Base-by-base conservation (phyloP, 2,329 filamentous ascomycete genomes). In the Endoconidiophora polonica region DNA sequence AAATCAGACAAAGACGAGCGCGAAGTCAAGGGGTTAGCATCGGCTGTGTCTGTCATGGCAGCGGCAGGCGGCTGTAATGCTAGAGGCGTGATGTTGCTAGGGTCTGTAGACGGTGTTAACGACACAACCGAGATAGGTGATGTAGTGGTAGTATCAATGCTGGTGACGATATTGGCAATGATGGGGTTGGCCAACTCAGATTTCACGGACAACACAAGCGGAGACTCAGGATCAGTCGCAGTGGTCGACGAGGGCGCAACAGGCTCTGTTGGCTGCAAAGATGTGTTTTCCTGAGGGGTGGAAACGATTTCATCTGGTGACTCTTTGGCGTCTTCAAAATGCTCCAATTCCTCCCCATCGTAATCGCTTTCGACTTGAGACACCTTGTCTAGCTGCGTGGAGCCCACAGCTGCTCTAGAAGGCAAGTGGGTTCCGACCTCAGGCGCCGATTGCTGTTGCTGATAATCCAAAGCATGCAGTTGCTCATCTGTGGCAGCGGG, bases 1-100 rank as follows among this genome's bases (percentile, higher is more conserved):
- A 62, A 58, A 18, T 74, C 71, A 14, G 72, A 72, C 52, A 69
- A 62, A 10, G 74, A 74, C 18, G 68, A 66, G 48, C 66, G 66
- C 39, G 66, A 59, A 44, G 63, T 64, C 54, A 69, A 59, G 42
- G 62, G 57, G 55, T 18, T 41, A 20, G 36, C 7, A 12, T 23
- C 37, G 16, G 20, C 14, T 22, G 10, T 14, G 18, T 46, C 44
- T 16, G 43, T 4, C 46, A 48, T 48, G 9, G 24, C 38, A 16
- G 22, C 20, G 37, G n/a, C 18, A 24, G 42, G 3, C 12, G 23
- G 16, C 26, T 23, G 42, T 44, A 26, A 43, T 40, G 22, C 42
- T 26, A 40, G 49, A 50, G 23, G 24, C 14, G 24, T 18, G 29
- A 12, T 33, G 29, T 33, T 33, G 12, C 29, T 33, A 12, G n/a